Conservation (phyloP, 192 early-diverging fungal species). For the Gryganskiella cystojenkinii region DNA sequence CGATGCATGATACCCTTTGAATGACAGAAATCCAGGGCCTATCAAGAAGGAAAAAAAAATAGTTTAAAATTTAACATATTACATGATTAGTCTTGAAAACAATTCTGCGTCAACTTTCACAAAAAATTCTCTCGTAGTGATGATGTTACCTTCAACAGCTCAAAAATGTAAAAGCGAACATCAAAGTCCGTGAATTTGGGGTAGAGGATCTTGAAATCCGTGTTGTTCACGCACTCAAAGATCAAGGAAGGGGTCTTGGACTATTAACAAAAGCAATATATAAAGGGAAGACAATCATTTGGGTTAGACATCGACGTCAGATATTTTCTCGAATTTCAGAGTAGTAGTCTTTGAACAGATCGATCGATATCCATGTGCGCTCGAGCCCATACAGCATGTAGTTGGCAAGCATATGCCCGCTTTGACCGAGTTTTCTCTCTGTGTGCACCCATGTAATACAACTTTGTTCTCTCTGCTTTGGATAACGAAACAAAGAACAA, state of each 20-base stretch:
- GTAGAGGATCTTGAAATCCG: constrained; percentile 97
- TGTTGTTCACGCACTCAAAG: constrained; percentile 98
- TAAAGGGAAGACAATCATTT: not conserved
- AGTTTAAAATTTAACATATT: not conserved
- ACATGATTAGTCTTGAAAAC: not conserved
- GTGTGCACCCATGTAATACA: no score
- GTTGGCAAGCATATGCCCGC: no score
- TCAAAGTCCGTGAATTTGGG: constrained; percentile 95
- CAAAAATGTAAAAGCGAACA: constrained; percentile 96
- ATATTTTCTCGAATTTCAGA: no score
- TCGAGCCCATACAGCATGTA: no score
- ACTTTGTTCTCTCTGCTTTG: no score
- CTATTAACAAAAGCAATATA: no score
- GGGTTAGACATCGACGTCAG: not conserved
- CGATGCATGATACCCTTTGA: constrained; percentile 99
- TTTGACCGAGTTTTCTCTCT: no score
- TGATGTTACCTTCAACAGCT: constrained; percentile 86
- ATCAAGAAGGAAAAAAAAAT: constrained; percentile 29
- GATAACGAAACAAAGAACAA: no score
- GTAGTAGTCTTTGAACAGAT: no score
- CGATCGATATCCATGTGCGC: no score
- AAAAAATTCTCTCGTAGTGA: not conserved
- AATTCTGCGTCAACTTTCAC: not conserved
- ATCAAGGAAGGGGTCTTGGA: constrained; percentile 97
- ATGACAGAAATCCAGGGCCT: constrained; percentile 98